These are phyloP conservation scores for Typha latifolia DNA, from an alignment of 176 grass and related monocot species.

Conservation along the genomic window DNA sequence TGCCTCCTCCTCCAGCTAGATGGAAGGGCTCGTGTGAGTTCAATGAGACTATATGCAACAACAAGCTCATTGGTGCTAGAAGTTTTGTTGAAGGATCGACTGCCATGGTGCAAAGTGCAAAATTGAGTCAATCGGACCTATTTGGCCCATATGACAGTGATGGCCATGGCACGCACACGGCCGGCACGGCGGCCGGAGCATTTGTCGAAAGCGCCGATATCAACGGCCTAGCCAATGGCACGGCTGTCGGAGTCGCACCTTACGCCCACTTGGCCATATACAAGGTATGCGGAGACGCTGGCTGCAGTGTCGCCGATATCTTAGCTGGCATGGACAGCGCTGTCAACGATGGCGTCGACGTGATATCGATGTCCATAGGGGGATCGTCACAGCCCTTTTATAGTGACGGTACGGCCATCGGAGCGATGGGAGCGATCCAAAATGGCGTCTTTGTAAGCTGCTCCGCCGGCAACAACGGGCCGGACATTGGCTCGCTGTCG, in stretches of 20 bases:
- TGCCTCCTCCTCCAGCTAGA: conserved; percentile 21
- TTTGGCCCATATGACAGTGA: background rate
- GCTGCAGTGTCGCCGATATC: background rate
- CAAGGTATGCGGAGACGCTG: background rate
- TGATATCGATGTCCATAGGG: conserved; percentile 12
- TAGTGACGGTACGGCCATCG: conserved; percentile 42
- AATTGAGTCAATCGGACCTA: no score
- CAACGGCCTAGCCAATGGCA: background rate
- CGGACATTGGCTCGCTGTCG: background rate
- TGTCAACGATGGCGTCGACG: conserved; percentile 19
- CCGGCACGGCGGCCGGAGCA: conserved; percentile 7
- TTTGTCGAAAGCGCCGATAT: background rate
- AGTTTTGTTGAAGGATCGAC: background rate
- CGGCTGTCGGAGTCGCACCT: conserved; percentile 2
- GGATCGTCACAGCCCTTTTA: conserved; percentile 22
- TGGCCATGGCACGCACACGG: conserved; percentile 22
- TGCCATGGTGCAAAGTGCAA: background rate
- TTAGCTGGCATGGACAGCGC: conserved; percentile 9
- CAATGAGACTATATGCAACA: conserved; percentile 18
- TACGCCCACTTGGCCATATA: conserved; percentile 24
- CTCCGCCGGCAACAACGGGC: conserved; percentile 30
- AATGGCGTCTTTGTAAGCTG: conserved; percentile 46
- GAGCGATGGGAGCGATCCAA: conserved; percentile 26
- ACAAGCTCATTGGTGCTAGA: conserved; percentile 31
- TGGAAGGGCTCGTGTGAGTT: conserved; percentile 21